Evolutionary conservation across 2,329 filamentous ascomycete species (phyloP).

Genomic region (Talaromyces islandicus): DNA sequence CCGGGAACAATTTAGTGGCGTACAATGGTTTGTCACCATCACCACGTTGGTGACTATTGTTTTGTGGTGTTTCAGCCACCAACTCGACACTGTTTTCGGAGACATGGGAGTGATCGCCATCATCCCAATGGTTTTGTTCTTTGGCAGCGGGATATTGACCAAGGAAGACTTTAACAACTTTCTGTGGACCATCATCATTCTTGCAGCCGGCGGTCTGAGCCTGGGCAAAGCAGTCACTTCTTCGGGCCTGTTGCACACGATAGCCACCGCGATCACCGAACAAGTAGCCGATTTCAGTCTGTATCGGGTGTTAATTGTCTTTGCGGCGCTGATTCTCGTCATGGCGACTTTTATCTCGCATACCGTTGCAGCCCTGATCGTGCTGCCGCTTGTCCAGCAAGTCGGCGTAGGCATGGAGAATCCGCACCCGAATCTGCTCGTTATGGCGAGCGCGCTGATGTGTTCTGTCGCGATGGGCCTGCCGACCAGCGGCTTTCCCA

Average conservation of each 20-base stretch:
- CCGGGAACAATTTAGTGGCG: conserved; percentile 77
- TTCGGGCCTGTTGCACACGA: conserved; percentile 83
- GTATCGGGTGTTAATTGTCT: conserved; percentile 81
- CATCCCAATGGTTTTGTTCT: conserved; percentile 91
- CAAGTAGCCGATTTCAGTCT: conserved; percentile 71
- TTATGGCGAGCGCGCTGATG: conserved; percentile 95
- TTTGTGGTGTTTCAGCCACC: conserved; percentile 88
- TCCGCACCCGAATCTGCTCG: conserved; percentile 87
- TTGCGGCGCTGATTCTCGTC: conserved; percentile 75
- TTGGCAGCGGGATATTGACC: conserved; percentile 89
- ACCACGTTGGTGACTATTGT: conserved; percentile 79
- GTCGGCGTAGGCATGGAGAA: conserved; percentile 81
- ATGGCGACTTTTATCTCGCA: conserved; percentile 98
- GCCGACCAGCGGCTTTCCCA: conserved; percentile 93
- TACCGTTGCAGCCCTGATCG: conserved; percentile 91
- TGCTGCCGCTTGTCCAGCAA: conserved; percentile 81
- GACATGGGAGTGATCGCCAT: conserved; percentile 99
- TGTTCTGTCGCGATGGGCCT: conserved; percentile 96
- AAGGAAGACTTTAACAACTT: conserved; percentile 99
- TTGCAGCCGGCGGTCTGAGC: conserved; percentile 86
- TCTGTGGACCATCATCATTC: conserved; percentile 98
- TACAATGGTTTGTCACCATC: conserved; percentile 87
- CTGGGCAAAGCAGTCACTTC: conserved; percentile 92
- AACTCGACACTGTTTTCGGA: conserved; percentile 80
- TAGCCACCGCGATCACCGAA: conserved; percentile 70